Conservation (phyloP, 148 eudicot species). For the Heliosperma pusillum region DNA sequence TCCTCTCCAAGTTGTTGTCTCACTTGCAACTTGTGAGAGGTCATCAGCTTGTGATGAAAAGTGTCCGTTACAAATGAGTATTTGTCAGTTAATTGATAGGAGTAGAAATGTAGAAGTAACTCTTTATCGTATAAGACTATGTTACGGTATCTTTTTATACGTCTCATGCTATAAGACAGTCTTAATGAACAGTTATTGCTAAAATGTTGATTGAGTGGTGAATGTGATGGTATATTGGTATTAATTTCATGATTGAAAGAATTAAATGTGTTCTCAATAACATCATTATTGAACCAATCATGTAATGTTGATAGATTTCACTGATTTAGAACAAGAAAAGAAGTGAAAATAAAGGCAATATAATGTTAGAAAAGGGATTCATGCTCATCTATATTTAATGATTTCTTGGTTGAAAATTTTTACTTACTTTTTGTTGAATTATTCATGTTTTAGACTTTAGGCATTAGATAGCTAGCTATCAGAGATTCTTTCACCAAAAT, state of each 20-base stretch:
- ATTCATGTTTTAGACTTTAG: constrained; percentile 14
- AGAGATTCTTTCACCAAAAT: constrained; percentile 26
- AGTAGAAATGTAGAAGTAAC: too few relatives aligned
- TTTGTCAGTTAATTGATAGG: too few relatives aligned
- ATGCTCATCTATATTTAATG: background rate
- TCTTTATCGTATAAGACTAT: background rate
- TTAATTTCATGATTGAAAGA: constrained; percentile 8
- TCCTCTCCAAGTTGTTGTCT: too few relatives aligned
- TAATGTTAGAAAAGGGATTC: background rate
- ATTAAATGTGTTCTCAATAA: background rate
- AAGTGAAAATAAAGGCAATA: background rate
- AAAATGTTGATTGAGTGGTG: too few relatives aligned
- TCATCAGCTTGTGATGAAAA: too few relatives aligned
- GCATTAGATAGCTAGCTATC: constrained; percentile 11
- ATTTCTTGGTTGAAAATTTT: background rate
- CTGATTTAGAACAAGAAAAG: background rate
- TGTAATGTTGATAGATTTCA: background rate
- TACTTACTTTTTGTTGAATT: constrained; percentile 12
- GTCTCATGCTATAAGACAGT: too few relatives aligned
- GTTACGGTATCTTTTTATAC: background rate
- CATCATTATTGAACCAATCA: constrained; percentile 7
- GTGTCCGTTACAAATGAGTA: too few relatives aligned
- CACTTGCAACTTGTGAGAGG: too few relatives aligned
- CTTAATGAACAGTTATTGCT: too few relatives aligned
- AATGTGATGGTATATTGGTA: background rate